Evolutionary conservation across 768 basidiomycete genomes (phyloP), one percentile per base, ranked within the genome.

Genomic region (Lyophyllum decastes): DNA sequence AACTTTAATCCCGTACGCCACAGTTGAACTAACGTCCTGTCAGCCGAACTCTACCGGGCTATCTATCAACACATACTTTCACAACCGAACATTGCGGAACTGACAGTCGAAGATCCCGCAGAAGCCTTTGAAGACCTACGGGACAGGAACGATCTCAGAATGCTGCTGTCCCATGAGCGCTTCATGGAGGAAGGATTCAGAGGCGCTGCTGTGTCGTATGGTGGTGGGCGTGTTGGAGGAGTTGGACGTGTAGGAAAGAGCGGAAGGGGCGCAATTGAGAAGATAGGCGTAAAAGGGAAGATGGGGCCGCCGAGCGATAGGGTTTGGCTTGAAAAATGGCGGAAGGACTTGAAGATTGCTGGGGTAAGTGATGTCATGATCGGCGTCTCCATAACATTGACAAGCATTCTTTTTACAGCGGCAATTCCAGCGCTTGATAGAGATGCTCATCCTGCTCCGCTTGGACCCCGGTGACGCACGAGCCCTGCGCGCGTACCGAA

Each of bases 71-170:
- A 92, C 66, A 82, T 91, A 19, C 70, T 90, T 43, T 75, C 81
- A 14, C 82, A 82, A 48, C 78, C 87, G 1, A 75, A 82, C 49
- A 84, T 96, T 38, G 88, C 90, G n/a, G 96, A 98, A 71, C 75
- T 98, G 41, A 97, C 95, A 1, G 92, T 99, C 21, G 97, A 99
- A 74, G 97, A 99, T 70, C 97, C 97, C 1, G 94, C 94, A 0
- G 97, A 99, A 74, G 92, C 93, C 10, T 98, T 99, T 67, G 96
- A 98, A 70, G 97, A 98, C 70, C 81, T 98, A 43, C 80, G 96
- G 33, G 97, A 98, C 74, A 88, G 92, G 54, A 91, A 90, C 63
- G 97, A 99, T 70, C 79, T 98, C 19, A 76, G 81, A 60, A 90
- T 90, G 82, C 78, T 98, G 19, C 78, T 92, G 14, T 70, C 76